Percentiles rank a stretch among this genome's conserved stretches.
Evolutionary conservation across 495 filamentous ascomycete genomes (phyloP).

Genomic region (Hyaloscypha bicolor): DNA sequence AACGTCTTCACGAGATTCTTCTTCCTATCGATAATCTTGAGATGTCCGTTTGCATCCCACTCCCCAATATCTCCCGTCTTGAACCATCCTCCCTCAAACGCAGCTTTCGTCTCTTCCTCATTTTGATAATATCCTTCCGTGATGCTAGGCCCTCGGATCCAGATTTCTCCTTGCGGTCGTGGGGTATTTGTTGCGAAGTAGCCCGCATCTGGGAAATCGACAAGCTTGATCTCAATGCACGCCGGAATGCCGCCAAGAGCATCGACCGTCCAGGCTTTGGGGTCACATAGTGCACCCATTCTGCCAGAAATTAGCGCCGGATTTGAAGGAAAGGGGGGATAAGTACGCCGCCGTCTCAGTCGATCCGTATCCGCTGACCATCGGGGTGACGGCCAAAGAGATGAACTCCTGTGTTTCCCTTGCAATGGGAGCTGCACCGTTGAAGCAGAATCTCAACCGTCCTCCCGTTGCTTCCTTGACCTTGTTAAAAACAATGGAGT

Average conservation of each 20-base stretch:
- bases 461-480: constrained; percentile 87
- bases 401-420: constrained; percentile 85
- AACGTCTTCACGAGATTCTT: constrained; percentile 96
- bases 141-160: constrained; percentile 80
- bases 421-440: constrained; percentile 80
- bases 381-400: constrained; percentile 80
- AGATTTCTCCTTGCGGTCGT: constrained; percentile 89
- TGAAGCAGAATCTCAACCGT: constrained; percentile 75
- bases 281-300: constrained; percentile 90
- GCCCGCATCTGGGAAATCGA: constrained; percentile 91
- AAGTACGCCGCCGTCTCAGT: constrained; percentile 83
- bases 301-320: constrained; percentile 53
- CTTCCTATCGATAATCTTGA: constrained; percentile 92
- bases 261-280: constrained; percentile 79
- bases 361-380: constrained; percentile 92
- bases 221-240: constrained; percentile 86
- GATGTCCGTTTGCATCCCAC: constrained; percentile 76
- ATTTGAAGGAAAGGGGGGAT: constrained; percentile 9
- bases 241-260: constrained; percentile 77
- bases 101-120: constrained; percentile 75
- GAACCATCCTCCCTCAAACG: constrained; percentile 86
- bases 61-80: constrained; percentile 94
- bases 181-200: constrained; percentile 84
- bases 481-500: constrained; percentile 82
- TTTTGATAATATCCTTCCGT: constrained; percentile 76